Base-by-base conservation (phyloP, 2,329 filamentous ascomycete species). In the Fonsecaea pedrosoi region DNA sequence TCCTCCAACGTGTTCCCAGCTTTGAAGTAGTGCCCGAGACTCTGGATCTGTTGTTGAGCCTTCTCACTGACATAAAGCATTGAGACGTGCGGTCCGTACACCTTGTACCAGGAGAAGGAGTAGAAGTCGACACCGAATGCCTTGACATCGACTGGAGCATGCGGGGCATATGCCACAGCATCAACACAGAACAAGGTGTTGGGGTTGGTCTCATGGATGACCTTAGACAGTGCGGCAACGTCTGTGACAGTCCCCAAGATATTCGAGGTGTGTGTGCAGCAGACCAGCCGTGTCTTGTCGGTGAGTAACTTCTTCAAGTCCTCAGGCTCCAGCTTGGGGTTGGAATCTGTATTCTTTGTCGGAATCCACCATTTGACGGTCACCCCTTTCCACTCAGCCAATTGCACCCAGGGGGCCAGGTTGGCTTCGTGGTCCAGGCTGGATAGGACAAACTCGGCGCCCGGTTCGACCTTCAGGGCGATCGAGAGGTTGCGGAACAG, bases 51-150 rank as follows among this genome's bases (percentile, higher is more conserved):
- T 15, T 83, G 73, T 67, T 90, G 87, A 0, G 86, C 87, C 0
- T 77, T 73, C 4, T 81, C 80, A 30, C 86, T 86, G 4, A 85
- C 89, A 74, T 92, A 94, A 1, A 94, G 80, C 69, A 89, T 85
- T 0, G 90, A 84, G 1, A 93, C 82, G 71, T 94, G 91, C 0
- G 91, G 91, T 0, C 91, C 91, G 74, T 90, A 94, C 1, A 93
- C 86, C 76, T 94, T 94, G 79, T 94, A 94, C 91, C 90, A 94
- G 0, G 85, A 89, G 74, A 94, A 92, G n/a, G 83, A 79, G 76
- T 94, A 94, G 71, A 93, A 89, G 74, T 94, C 91, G 0, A 90
- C 89, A 0, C 85, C 90, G 0, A 92, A 81, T 0, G 80, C 86
- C 69, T 86, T 82, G 4, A 94, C 89, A 75, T 94, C 89, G 10